Base-by-base conservation (phyloP, 2,329 filamentous ascomycete species). In the Paraconiothyrium brasiliense region DNA sequence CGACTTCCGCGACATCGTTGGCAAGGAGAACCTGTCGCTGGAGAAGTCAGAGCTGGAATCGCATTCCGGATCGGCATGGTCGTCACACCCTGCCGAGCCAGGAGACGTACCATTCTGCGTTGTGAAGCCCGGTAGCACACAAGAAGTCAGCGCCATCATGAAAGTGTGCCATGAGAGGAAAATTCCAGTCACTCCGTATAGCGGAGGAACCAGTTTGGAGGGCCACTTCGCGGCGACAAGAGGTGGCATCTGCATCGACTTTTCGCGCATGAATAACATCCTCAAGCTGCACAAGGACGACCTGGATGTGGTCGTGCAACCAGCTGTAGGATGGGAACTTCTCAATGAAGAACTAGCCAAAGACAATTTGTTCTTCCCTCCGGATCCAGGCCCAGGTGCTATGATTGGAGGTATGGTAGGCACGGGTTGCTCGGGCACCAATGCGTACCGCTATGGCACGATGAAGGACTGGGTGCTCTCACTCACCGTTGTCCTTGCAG, bases 401-500 rank as follows among this genome's bases (percentile, higher is more conserved):
- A 92, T 92, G 89, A 97, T 97, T 70, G 93, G 93, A 60, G 93
- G 93, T 58, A 93, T 93, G 91, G 87, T 93, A 37, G 91, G 90
- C 24, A 93, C 91, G 0, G 90, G 89, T 57, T 92, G 90, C 78
- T 88, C 77, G 16, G 93, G 93, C 61, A 97, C 93, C 14, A 97
- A 97, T 76, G 90, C 93, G 16, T 97, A 96, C 81, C 86, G 93
- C 60, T 97, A 97, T 77, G 94, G 93, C 64, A 97, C 93, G 2
- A 97, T 97, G 93, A 89, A 92, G 65, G 93, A 97, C 76, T 97
- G 93, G 93, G 94, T 97, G 13, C 81, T 97, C 24, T 91, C 87
- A 57, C 80, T 97, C 67, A 97, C 93, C 0, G 92, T 97, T 4
- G 93, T 97, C 11, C 85, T 97, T 71, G 93, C 93, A 20, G 94